These are phyloP conservation scores for Straminergon stramineum DNA, from an alignment of 225 moss, liverwort and hornwort species.

Conservation along the genomic window DNA sequence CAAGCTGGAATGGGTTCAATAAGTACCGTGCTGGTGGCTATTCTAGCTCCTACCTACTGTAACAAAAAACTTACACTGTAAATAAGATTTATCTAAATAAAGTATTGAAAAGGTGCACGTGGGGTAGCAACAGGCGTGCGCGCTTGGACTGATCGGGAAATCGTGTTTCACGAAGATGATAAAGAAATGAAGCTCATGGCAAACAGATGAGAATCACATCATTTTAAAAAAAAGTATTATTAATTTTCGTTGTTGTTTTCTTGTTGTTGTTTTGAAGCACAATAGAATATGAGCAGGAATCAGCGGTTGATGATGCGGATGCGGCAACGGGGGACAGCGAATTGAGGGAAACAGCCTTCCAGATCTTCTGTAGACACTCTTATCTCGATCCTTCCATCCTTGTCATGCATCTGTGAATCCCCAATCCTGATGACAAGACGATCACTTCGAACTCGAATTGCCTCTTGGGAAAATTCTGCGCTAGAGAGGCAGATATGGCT, in stretches of 20 bases:
- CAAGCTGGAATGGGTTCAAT: not conserved
- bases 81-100: not conserved
- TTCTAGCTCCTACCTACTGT: not conserved
- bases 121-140: not conserved
- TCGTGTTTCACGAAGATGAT: not conserved
- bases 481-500: not conserved
- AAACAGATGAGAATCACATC: too few relatives aligned
- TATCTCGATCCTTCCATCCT: not conserved
- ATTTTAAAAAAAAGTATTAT: not conserved
- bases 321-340: slow-evolving; percentile 14
- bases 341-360: not conserved
- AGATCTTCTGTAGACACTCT: not conserved
- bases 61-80: not conserved
- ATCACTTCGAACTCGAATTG: not conserved
- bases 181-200: not conserved
- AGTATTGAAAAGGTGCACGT: not conserved
- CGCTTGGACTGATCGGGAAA: not conserved
- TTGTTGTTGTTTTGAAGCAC: too few relatives aligned
- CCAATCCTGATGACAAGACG: not conserved
- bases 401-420: not conserved
- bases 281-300: not conserved
- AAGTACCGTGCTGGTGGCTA: not conserved
- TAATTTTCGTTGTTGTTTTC: too few relatives aligned
- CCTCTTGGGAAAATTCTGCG: not conserved
- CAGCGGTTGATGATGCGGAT: not conserved